These are phyloP conservation scores for Pseudonectria foliicola DNA, from an alignment of 2,329 filamentous ascomycete genomes.

Conservation along the genomic window DNA sequence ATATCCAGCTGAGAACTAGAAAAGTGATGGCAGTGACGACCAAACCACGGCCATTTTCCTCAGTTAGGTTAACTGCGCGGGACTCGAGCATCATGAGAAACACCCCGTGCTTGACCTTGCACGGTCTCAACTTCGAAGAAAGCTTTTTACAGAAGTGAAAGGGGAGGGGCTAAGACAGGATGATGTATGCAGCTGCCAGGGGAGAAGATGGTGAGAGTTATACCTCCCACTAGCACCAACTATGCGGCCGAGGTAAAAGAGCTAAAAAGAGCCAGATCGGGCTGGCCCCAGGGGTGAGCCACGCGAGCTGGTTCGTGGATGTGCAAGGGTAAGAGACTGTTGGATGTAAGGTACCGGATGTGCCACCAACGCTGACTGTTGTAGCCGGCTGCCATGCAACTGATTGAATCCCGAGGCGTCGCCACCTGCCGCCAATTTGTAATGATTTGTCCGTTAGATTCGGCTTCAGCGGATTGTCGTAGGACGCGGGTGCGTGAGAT, in stretches of 20 bases:
- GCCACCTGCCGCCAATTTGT: no score
- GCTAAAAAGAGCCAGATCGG: neutral
- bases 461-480: no score
- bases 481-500: no score
- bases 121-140: conserved; percentile 4
- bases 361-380: conserved; percentile 7
- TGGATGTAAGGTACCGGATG: conserved; percentile 17
- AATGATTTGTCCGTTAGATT: no score
- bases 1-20: conserved; percentile 34
- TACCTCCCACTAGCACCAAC: conserved; percentile 9
- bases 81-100: conserved; percentile 14
- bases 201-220: conserved; percentile 13
- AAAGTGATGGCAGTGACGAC: conserved; percentile 30
- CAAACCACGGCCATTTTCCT: conserved; percentile 33
- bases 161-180: conserved; percentile 1
- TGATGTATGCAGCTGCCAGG: conserved; percentile 1
- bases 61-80: conserved; percentile 30
- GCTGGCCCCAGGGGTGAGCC: neutral
- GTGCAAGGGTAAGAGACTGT: conserved; percentile 9
- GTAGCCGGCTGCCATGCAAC: conserved; percentile 7
- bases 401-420: conserved; percentile 8
- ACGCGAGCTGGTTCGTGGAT: neutral
- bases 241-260: conserved; percentile 3
- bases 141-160: neutral
- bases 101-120: conserved; percentile 13